Conservation (phyloP, 179 eudicot genomes). For the Actinidia chinensis region DNA sequence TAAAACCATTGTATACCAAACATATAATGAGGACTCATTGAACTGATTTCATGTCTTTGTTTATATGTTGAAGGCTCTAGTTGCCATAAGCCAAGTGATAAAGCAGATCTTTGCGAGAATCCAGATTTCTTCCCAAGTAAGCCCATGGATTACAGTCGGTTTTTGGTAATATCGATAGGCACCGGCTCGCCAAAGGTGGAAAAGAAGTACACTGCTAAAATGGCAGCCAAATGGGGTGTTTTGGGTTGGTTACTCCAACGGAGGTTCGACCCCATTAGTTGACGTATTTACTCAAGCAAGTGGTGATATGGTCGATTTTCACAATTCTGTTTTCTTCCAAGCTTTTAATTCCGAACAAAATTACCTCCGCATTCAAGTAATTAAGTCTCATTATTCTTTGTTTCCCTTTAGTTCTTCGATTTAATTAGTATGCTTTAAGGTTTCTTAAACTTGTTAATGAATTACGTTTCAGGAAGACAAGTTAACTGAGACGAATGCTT, state of each 20-base stretch:
- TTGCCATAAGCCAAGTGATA: constrained; percentile 39
- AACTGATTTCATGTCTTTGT: background rate
- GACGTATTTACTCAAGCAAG: constrained; percentile 36
- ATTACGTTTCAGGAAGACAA: background rate
- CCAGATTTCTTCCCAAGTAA: constrained; percentile 38
- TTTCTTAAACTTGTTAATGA: too few relatives aligned
- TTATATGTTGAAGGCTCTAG: constrained; percentile 26
- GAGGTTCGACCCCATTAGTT: constrained; percentile 34
- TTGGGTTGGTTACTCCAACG: constrained; percentile 33
- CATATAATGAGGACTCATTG: background rate
- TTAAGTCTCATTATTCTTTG: too few relatives aligned
- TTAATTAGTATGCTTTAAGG: too few relatives aligned
- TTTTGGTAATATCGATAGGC: constrained; percentile 40
- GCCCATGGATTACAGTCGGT: constrained; percentile 32
- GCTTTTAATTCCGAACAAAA: constrained; percentile 34
- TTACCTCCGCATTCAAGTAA: constrained; percentile 37
- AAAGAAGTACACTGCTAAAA: constrained; percentile 27
- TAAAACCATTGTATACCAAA: too few relatives aligned
- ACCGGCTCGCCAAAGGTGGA: constrained; percentile 32
- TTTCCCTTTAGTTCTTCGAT: too few relatives aligned
- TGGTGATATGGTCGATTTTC: constrained; percentile 38
- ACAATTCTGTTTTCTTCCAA: constrained; percentile 27
- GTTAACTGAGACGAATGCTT: background rate
- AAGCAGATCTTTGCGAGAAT: constrained; percentile 28
- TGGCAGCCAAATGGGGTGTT: constrained; percentile 38